Conservation (phyloP, 2,329 filamentous ascomycete species). For the Fonsecaea erecta region DNA sequence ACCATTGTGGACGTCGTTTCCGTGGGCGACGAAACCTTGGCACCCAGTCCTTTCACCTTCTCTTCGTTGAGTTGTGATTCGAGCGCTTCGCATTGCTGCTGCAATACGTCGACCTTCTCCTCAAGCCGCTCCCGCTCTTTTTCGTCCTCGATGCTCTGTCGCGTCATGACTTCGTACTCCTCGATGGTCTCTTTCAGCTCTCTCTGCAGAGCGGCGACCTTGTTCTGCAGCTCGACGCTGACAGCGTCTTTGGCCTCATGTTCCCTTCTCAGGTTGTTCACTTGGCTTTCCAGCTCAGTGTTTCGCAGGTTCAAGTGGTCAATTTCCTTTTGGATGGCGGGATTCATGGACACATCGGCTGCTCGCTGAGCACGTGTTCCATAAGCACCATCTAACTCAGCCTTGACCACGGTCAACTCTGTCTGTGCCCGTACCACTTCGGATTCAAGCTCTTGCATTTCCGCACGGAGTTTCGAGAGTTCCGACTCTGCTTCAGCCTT, state of each 20-base stretch:
- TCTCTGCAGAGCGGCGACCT: conserved; percentile 62
- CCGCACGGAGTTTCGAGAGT: conserved; percentile 51
- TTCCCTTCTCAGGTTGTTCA: conserved; percentile 49
- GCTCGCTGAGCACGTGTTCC: conserved; percentile 73
- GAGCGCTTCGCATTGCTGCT: conserved; percentile 66
- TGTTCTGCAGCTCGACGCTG: conserved; percentile 49
- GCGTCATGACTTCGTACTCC: conserved; percentile 73
- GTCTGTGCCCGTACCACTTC: conserved; percentile 70
- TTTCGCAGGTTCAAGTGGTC: conserved; percentile 59
- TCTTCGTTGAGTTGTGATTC: conserved; percentile 70
- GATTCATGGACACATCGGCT: conserved; percentile 65
- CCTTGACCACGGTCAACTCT: conserved; percentile 85
- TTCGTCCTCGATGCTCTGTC: conserved; percentile 71
- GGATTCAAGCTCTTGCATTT: conserved; percentile 61
- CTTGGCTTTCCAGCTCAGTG: conserved; percentile 52
- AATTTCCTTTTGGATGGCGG: conserved; percentile 63
- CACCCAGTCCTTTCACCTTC: conserved; percentile 67
- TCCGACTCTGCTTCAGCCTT: conserved; percentile 45
- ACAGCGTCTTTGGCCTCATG: conserved; percentile 38
- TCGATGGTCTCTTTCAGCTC: conserved; percentile 70
- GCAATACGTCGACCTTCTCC: conserved; percentile 64
- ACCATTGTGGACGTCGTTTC: conserved; percentile 71
- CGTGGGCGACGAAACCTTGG: conserved; percentile 49
- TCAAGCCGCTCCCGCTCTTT: conserved; percentile 71
- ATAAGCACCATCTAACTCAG: conserved; percentile 93